Evolutionary conservation across 495 filamentous ascomycete species (phyloP), one percentile per base, ranked within the genome.

Genomic region (Neurospora sp.): DNA sequence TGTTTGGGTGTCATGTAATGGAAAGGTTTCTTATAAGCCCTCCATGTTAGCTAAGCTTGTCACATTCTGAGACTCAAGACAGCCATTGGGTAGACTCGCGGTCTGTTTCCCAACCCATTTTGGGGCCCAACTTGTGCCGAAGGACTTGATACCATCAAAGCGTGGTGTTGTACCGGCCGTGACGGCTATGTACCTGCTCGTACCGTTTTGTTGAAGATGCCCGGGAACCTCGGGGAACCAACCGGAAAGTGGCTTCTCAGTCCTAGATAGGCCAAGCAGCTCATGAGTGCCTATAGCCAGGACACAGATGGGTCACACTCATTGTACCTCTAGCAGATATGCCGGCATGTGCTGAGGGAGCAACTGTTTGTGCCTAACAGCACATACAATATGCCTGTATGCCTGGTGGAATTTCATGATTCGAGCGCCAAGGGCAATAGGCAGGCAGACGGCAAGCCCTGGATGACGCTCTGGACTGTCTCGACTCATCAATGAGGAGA

Each of bases 161-260:
- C 53, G 27, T 65, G 27, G 53, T 35, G 27, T 65, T 65, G 76
- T 79, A 79, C 75, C 72, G 70, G 45, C 59, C 53, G 70, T 69
- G 27, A 39, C 39, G 22, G 53, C n/a, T 40, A 76, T 70, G 77
- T 79, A 78, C 71, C 71, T 72, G 35, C 41, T 71, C 70, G 77
- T 79, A 78, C 76, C 73, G 48, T 45, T 14, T 39, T 72, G 76
- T 74, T 35, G 53, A 65, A 65, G 22, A 2, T 35, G 53, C 73
- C 70, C 70, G 10, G 74, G 12, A 40, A 37, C 68, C 40, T 40
- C 40, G 41, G 17, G 45, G 27, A 65, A 17, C 53, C 53, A 65
- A 65, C 53, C 53, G 31, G 27, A 14, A 37, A 65, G 53, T 27
- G 27, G 53, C 53, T 17, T 65, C 14, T 65, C 27, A 17, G 53